Evolutionary conservation across 2,329 filamentous ascomycete species (phyloP).

Genomic region (Alternaria brassicae): DNA sequence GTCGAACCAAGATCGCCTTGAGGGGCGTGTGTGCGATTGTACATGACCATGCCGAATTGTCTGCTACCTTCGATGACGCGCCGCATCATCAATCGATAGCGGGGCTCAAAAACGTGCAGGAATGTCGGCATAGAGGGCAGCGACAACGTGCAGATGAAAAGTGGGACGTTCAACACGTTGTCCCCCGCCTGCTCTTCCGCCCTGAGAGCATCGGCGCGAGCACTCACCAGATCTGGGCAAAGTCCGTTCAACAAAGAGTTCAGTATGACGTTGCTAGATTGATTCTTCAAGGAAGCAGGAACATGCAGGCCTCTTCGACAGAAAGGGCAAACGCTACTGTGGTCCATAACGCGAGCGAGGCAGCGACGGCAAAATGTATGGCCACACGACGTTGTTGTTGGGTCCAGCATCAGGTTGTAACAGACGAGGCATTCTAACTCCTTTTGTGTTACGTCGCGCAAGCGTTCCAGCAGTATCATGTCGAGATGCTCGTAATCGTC

Average conservation of each 20-base stretch:
- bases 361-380: constrained; percentile 89
- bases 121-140: constrained; percentile 85
- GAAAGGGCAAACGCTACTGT: constrained; percentile 79
- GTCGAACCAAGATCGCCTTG: constrained; percentile 62
- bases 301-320: constrained; percentile 73
- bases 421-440: constrained; percentile 92
- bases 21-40: constrained; percentile 62
- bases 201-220: constrained; percentile 63
- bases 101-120: constrained; percentile 89
- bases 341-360: constrained; percentile 76
- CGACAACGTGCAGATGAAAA: constrained; percentile 83
- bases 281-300: constrained; percentile 56
- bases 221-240: constrained; percentile 69
- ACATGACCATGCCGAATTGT: constrained; percentile 86
- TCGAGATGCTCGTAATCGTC: constrained; percentile 56
- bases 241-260: constrained; percentile 69
- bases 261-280: constrained; percentile 69
- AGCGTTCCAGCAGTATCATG: constrained; percentile 58
- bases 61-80: constrained; percentile 75
- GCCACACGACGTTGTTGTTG: constrained; percentile 83
- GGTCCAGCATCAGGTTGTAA: constrained; percentile 80
- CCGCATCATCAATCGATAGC: constrained; percentile 88
- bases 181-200: constrained; percentile 64
- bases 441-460: constrained; percentile 68
- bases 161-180: constrained; percentile 64